Conservation (phyloP, 257 asterid genomes). For the Jaltomata sinuosa region DNA sequence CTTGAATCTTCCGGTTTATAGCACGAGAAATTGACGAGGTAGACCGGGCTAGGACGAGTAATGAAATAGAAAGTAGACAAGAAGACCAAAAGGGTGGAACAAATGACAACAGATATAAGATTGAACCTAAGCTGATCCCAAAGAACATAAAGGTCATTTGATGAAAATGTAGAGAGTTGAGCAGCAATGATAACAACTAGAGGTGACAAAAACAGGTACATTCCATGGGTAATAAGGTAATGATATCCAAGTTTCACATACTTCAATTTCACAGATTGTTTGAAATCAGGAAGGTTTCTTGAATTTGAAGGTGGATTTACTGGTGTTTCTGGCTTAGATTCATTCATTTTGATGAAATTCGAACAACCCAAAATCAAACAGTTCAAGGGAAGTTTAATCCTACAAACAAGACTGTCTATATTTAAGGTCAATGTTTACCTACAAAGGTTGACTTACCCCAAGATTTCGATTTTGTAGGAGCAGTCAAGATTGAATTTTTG, state of each 20-base stretch:
- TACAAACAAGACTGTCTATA: neutral
- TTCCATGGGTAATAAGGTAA: conserved; percentile 72
- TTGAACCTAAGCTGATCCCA: conserved; percentile 75
- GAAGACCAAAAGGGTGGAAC: conserved; percentile 61
- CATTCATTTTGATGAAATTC: conserved; percentile 35
- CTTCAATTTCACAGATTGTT: conserved; percentile 65
- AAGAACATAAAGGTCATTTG: conserved; percentile 40
- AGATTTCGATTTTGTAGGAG: neutral
- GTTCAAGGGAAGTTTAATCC: neutral
- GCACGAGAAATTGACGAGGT: conserved; percentile 67
- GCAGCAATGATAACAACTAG: conserved; percentile 50
- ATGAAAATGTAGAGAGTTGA: conserved; percentile 59
- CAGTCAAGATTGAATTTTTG: neutral
- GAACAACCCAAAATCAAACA: neutral
- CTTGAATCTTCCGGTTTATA: conserved; percentile 60
- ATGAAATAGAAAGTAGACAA: conserved; percentile 58
- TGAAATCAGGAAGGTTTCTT: conserved; percentile 64
- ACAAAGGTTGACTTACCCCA: neutral
- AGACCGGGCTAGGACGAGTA: conserved; percentile 72
- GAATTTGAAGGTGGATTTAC: conserved; percentile 40
- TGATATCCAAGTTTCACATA: conserved; percentile 88
- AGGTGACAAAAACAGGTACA: conserved; percentile 62
- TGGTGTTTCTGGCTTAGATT: conserved; percentile 25
- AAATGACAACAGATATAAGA: conserved; percentile 47
- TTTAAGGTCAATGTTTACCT: neutral